A percentile compares a stretch with the other conserved stretches of the same genome.
Conservation (phyloP, 106 monocot species). For the Dendrobium chrysotoxum region DNA sequence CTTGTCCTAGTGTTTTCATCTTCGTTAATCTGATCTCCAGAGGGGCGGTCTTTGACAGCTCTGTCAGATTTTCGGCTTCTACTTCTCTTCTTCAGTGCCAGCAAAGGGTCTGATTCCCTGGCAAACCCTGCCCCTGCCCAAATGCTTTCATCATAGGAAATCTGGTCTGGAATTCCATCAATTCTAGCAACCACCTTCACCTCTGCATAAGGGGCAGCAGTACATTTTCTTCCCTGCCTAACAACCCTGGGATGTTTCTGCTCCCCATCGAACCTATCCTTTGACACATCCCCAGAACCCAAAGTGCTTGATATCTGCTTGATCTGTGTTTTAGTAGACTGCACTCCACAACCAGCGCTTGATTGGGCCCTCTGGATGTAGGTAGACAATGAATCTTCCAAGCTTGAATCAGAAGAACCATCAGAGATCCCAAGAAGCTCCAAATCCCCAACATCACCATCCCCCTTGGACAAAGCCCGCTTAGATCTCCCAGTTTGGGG, state of each 20-base stretch:
- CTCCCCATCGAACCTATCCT: conserved; percentile 6
- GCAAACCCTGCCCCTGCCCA: neutral
- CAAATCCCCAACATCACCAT: neutral
- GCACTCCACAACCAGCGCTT: neutral
- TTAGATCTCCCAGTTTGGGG: neutral
- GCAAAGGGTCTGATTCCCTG: conserved; percentile 9
- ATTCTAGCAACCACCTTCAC: neutral
- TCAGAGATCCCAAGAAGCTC: conserved; percentile 5
- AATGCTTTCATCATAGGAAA: conserved; percentile 11
- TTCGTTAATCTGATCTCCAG: conserved; percentile 1
- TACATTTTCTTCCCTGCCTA: conserved; percentile 18
- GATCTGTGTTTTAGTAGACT: conserved; percentile 14
- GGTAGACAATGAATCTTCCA: conserved; percentile 34
- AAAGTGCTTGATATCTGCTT: conserved; percentile 6
- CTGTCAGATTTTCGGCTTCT: neutral
- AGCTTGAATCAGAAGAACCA: conserved; percentile 21
- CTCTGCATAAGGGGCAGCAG: neutral
- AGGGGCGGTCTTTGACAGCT: neutral
- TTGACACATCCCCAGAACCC: conserved; percentile 1
- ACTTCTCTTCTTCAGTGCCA: conserved; percentile 3
- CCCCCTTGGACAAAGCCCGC: conserved; percentile 6
- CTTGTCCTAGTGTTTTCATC: conserved; percentile 1
- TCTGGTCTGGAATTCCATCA: neutral
- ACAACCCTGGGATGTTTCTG: neutral
- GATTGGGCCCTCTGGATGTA: conserved; percentile 31